Percentiles rank a stretch among this genome's conserved stretches.
These are phyloP conservation scores for Coleophoma crateriformis DNA, from an alignment of 2,329 filamentous ascomycete species.

Conservation along the genomic window DNA sequence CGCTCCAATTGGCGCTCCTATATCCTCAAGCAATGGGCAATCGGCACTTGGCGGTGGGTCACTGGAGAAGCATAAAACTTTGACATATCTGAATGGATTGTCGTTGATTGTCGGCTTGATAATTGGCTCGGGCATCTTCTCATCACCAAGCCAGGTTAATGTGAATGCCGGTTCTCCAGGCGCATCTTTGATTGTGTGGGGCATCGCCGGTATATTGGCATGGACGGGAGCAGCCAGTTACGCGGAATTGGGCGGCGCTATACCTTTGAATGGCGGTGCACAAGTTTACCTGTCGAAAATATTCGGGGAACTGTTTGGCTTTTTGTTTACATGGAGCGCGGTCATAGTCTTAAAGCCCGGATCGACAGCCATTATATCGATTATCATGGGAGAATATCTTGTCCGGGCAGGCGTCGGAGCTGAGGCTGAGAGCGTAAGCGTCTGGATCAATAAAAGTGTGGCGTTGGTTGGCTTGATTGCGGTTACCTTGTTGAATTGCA, in stretches of 20 bases:
- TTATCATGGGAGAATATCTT: conserved; percentile 98
- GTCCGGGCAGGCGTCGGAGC: conserved; percentile 81
- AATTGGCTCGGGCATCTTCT: conserved; percentile 95
- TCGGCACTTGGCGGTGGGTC: conserved; percentile 65
- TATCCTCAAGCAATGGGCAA: conserved; percentile 49
- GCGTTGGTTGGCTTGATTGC: conserved; percentile 69
- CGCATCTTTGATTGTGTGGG: conserved; percentile 86
- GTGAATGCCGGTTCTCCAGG: conserved; percentile 86
- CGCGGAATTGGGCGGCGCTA: conserved; percentile 91
- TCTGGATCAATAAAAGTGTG: conserved; percentile 87
- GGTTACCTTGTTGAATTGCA: conserved; percentile 82
- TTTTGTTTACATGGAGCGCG: conserved; percentile 94
- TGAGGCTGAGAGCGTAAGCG: conserved; percentile 74
- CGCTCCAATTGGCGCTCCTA: conserved; percentile 76
- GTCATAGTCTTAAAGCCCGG: conserved; percentile 93
- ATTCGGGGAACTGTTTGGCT: conserved; percentile 87
- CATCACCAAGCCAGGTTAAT: conserved; percentile 88
- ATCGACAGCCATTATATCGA: conserved; percentile 87
- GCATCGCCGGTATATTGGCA: conserved; percentile 81
- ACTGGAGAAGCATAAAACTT: conserved; percentile 88
- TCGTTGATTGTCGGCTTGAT: conserved; percentile 89
- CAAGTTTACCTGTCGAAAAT: conserved; percentile 96
- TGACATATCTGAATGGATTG: conserved; percentile 91
- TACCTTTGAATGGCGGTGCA: conserved; percentile 89
- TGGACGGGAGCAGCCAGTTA: conserved; percentile 97